Evolutionary conservation across 1,284 basidiomycete species (phyloP).

Genomic region (Heterobasidion irregulare): DNA sequence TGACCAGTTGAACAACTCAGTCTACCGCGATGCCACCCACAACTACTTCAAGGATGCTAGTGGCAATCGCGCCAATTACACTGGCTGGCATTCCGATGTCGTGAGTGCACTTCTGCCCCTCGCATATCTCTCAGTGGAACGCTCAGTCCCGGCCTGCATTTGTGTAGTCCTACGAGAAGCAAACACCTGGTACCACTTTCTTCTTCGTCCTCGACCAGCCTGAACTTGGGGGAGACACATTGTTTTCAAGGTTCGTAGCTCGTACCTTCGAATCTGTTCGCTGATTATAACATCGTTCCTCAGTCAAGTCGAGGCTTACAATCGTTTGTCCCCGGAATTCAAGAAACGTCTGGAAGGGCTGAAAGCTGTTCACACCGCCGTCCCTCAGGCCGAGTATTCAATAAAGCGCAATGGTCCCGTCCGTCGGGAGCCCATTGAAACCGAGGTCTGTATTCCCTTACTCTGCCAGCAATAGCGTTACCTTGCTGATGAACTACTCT

Average conservation of each 20-base stretch:
- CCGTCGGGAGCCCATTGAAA: constrained; percentile 56
- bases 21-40: constrained; percentile 32
- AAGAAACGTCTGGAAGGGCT: constrained; percentile 56
- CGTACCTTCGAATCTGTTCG: not conserved
- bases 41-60: constrained; percentile 23
- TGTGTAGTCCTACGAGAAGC: constrained; percentile 44
- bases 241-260: constrained; percentile 29
- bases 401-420: constrained; percentile 42
- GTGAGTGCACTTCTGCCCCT: constrained; percentile 18
- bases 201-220: constrained; percentile 46
- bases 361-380: constrained; percentile 54
- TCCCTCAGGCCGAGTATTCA: constrained; percentile 50
- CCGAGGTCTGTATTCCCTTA: constrained; percentile 25
- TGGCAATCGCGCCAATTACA: constrained; percentile 20
- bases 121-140: not conserved
- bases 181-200: constrained; percentile 52
- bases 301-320: constrained; percentile 51
- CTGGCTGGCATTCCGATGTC: constrained; percentile 37
- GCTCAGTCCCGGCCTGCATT: not conserved
- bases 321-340: constrained; percentile 63
- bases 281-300: not conserved
- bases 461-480: not conserved
- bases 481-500: not conserved
- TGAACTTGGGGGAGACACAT: constrained; percentile 44
- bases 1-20: constrained; percentile 9